Percentiles rank a stretch among this genome's conserved stretches.
Conservation (phyloP, 768 basidiomycete species). For the Albatrellus ellisii region DNA sequence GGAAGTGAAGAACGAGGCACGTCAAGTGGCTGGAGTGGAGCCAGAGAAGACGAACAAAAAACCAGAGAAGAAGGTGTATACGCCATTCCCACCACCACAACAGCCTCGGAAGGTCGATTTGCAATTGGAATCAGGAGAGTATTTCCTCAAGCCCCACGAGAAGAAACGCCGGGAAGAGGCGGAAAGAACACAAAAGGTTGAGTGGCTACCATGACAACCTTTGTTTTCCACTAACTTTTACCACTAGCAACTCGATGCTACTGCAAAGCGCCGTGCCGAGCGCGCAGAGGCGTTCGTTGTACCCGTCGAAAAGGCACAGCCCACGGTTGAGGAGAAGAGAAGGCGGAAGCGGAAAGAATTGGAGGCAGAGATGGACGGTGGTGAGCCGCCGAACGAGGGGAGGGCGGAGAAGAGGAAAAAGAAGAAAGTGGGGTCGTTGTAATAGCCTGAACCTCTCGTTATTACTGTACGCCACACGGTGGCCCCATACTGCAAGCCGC, state of each 20-base stretch:
- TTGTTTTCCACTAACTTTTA: conserved; percentile 4
- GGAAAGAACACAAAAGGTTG: conserved; percentile 65
- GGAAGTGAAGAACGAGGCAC: conserved; percentile 45
- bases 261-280: conserved; percentile 57
- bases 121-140: conserved; percentile 93
- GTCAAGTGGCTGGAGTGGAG: conserved; percentile 52
- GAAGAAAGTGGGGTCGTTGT: conserved; percentile 21
- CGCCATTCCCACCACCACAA: conserved; percentile 97
- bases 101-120: conserved; percentile 89
- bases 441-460: background rate
- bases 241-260: conserved; percentile 63
- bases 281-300: conserved; percentile 84
- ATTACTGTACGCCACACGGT: background rate
- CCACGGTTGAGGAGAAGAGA: conserved; percentile 68
- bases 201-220: background rate
- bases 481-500: background rate
- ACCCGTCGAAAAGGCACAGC: conserved; percentile 64
- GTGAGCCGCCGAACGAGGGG: conserved; percentile 19
- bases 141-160: conserved; percentile 89
- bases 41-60: conserved; percentile 26
- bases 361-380: conserved; percentile 20
- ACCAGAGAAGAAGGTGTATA: conserved; percentile 80
- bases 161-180: conserved; percentile 66
- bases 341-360: conserved; percentile 31
- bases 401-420: conserved; percentile 27